Base-by-base conservation (phyloP, 163 green algal species). In the Chloromonas sp. region DNA sequence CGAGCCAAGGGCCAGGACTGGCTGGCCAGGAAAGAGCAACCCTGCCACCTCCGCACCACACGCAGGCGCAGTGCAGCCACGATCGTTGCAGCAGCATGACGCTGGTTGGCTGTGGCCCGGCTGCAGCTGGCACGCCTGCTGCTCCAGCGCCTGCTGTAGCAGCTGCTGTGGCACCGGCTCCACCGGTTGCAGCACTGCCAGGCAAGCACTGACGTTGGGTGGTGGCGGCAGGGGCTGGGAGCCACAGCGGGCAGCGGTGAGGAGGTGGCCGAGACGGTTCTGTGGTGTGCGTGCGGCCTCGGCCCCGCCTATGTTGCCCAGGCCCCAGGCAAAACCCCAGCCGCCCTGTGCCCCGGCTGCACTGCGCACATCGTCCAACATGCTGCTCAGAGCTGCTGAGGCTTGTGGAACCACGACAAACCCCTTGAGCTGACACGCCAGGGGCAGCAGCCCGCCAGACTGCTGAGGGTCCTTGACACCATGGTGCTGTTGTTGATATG, bases 1-100 rank as follows among this genome's bases (percentile, higher is more conserved):
- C 0, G 88, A 89, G 0, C 91, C 91, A 1, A 59, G 14, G 15
- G 89, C 74, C 2, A 60, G 71, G 0, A 89, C 58, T 15, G 79
- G 74, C 70, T 85, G 60, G 1, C 84, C 84, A 62, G 82, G 11
- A 61, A 2, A 14, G 13, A 61, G 1, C 36, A 36, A 36, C 36
- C 36, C 36, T 36, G 36, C 36, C 36, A 36, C 36, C 36, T 36
- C 36, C 36, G 36, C 36, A 36, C 36, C 36, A 36, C 36, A 36
- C 36, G 36, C 36, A 36, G 36, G 36, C 36, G 36, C 36, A 36
- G 36, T 36, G 36, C 36, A 36, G 36, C 36, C 36, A 36, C 36
- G 36, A 36, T 36, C 36, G 36, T 36, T 36, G 36, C 36, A 36
- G 36, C 36, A 36, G 36, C 36, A 36, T 36, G 36, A 36, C 36